Percentiles rank a stretch among this genome's conserved stretches.
phyloP scores from a whole-genome alignment of 208 protist genomes.

The Wallacemonas sp. region DNA sequence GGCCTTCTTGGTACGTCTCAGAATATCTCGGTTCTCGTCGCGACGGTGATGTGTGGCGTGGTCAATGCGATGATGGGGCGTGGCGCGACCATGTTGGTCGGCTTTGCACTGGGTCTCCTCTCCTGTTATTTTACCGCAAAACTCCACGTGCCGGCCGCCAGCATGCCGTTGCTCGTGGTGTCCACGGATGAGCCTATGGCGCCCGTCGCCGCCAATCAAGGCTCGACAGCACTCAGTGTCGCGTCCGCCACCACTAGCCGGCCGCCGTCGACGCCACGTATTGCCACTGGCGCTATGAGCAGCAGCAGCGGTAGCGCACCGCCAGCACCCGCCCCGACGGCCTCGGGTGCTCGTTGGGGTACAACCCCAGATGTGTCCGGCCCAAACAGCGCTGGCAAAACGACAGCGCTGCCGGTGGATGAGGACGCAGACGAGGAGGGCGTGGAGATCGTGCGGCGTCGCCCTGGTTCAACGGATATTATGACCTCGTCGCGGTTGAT shows the following conservation, averaged over 20 bases:
- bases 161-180: neutral
- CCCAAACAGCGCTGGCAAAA: too few relatives aligned
- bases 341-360: too few relatives aligned
- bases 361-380: too few relatives aligned
- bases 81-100: constrained; percentile 21
- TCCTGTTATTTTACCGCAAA: constrained; percentile 13
- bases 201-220: neutral
- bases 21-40: constrained; percentile 27
- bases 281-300: too few relatives aligned
- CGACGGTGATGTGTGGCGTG: constrained; percentile 34
- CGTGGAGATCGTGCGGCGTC: neutral
- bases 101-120: constrained; percentile 2
- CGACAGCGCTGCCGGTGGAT: too few relatives aligned
- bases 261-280: too few relatives aligned
- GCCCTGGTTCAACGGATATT: neutral
- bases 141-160: constrained; percentile 10
- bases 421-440: neutral
- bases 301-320: too few relatives aligned
- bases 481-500: constrained; percentile 11
- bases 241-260: too few relatives aligned
- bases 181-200: neutral
- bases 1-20: constrained; percentile 39
- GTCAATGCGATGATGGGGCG: constrained; percentile 27
- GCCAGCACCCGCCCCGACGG: too few relatives aligned
- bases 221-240: too few relatives aligned